phyloP scores from a whole-genome alignment of 306 rosid genomes.

The Sesbania bispinosa region DNA sequence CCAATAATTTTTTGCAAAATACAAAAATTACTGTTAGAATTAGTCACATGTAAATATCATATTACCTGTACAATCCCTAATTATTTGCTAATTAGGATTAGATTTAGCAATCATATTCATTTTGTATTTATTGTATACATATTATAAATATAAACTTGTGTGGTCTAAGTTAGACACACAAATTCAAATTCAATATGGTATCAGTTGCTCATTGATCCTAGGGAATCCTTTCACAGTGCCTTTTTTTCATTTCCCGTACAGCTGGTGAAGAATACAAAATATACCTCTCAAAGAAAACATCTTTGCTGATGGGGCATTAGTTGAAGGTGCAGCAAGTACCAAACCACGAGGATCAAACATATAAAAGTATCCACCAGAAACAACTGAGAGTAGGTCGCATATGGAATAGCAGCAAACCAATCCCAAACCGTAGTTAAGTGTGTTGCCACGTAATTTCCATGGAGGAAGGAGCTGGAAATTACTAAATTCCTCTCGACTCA shows the following conservation, averaged over 20 bases:
- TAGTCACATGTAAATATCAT: no score
- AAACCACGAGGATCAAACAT: slow-evolving; percentile 89
- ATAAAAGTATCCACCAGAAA: slow-evolving; percentile 87
- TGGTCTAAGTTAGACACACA: no score
- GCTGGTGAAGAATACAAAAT: neutral
- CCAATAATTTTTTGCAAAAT: neutral
- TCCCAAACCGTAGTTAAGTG: slow-evolving; percentile 88
- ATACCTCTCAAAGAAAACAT: slow-evolving; percentile 85
- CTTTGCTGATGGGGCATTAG: slow-evolving; percentile 71
- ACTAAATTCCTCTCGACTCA: slow-evolving; percentile 88
- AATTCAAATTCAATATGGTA: no score
- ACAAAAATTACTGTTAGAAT: no score
- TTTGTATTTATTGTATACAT: no score
- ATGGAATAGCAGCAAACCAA: slow-evolving; percentile 77
- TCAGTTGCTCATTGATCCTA: no score
- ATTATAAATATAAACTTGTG: no score
- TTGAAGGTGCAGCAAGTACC: slow-evolving; percentile 68
- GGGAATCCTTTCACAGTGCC: no score
- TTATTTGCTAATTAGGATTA: no score
- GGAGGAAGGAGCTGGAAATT: slow-evolving; percentile 95
- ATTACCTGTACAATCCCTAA: no score
- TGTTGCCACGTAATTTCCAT: slow-evolving; percentile 82
- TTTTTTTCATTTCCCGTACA: no score
- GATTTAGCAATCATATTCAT: no score
- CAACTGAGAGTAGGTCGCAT: slow-evolving; percentile 74